Base-by-base conservation (phyloP, 2,329 filamentous ascomycete genomes). In the Cercospora berteroae region DNA sequence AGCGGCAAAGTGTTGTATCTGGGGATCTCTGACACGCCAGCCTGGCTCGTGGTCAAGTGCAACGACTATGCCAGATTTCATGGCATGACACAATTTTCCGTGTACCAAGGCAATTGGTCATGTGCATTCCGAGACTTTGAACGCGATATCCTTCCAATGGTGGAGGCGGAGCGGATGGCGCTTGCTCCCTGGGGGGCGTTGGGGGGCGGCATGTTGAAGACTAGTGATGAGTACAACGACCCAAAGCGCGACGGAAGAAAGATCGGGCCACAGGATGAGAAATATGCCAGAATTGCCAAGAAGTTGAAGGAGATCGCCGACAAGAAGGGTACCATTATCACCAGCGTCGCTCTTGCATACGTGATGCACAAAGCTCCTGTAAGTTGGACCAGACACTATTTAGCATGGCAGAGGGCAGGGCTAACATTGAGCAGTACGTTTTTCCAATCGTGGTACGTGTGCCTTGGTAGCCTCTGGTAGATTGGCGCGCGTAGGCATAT, bases 11-110 rank as follows among this genome's bases (percentile, higher is more conserved):
- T 91, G 0, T 79, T 89, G 16, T 90, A 91, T 70, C 81, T 92
- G 0, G 89, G 90, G 2, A 83, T 90, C 76, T 88, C 84, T 50
- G 89, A 92, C 72, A 88, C 87, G 0, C 90, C 90, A 0, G 89
- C 90, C 8, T 92, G 89, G 89, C 78, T 75, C 1, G 69, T 69
- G 2, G 66, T 69, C 13, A 71, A 72, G 9, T 72, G 69, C 57
- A 74, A 72, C 56, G 44, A 60, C 78, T 80, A 93, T 74, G 91
- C 91, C 6, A 85, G 88, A 50, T 84, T 87, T 69, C 86, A 92
- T 69, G 79, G 78, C n/a, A 82, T 92, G 29, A 76, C 74, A 4
- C 74, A 69, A 9, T 76, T 76, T 80, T 78, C 6, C 77, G 79
- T 68, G 60, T 76, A 76, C 67, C 74, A 76, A 71, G 80, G 68